Base-by-base conservation (phyloP, 2,329 filamentous ascomycete genomes). In the Pestalotiopsis sp. region DNA sequence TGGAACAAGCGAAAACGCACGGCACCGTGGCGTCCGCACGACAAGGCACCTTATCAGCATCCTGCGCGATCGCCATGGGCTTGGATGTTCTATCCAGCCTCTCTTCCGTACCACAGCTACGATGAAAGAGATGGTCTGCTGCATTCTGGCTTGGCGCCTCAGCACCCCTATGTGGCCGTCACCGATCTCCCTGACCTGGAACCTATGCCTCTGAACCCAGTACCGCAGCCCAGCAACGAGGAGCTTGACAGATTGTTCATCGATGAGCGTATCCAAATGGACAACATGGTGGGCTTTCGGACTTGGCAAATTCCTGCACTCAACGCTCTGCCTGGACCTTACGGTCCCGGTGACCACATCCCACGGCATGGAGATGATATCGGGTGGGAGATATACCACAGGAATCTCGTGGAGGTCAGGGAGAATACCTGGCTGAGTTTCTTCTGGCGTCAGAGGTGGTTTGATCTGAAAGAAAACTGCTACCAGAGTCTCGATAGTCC, bases 21-120 rank as follows among this genome's bases (percentile, higher is more conserved):
- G 27, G 59, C 59, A 17, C 59, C 59, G 23, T 62, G 55, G 55
- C 55, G 55, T 12, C 13, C 25, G n/a, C 4, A 62, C 11, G 14
- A 39, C 25, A 7, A 36, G 31, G 31, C 31, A 36, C 9, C 25
- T n/a, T 13, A 20, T 13, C 2, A 38, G 6, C 59, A 14, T 25
- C 31, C 23, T 9, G 36, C n/a, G 23, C 25, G 25, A 25, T 69
- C 68, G 11, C 68, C 68, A 23, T 69, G 66, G 66, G 68, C 68
- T 36, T 12, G 66, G 17, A 27, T 38, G 20, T 69, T 69, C 38
- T 52, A 23, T 12, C 41, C 63, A n/a, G 57, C 57, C 11, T 3
- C 36, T 17, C 39, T 67, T 23, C 66, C 63, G 17, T 64, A 17
- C 31, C 66, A 49, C 9, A 58, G 49, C 12, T 23, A 4, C 2